A percentile compares a stretch with the other conserved stretches of the same genome.
Evolutionary conservation across 116 monocot species (phyloP).

Genomic region (Cymodocea nodosa): DNA sequence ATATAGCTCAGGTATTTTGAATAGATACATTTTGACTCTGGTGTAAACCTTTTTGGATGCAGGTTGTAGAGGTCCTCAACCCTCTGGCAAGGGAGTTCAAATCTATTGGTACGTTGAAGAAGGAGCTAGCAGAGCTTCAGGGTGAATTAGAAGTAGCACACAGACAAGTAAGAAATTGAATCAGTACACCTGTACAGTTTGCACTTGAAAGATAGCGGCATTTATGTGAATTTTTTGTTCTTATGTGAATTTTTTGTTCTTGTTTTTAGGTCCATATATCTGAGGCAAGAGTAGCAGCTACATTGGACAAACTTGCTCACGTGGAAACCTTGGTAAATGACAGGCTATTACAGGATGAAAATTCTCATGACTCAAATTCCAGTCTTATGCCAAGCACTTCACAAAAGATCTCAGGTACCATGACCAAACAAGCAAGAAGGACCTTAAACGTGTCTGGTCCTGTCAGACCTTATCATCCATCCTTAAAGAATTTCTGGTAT

Average conservation of each 20-base stretch:
- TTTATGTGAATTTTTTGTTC: background rate
- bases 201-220: background rate
- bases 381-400: conserved; percentile 51
- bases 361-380: conserved; percentile 29
- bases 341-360: conserved; percentile 41
- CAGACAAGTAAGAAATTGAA: conserved; percentile 37
- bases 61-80: conserved; percentile 97
- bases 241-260: background rate
- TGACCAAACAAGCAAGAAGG: conserved; percentile 23
- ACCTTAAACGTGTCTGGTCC: conserved; percentile 78
- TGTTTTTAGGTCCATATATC: conserved; percentile 69
- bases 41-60: conserved; percentile 3
- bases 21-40: no score
- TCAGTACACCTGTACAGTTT: background rate
- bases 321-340: conserved; percentile 73
- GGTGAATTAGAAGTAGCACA: conserved; percentile 67
- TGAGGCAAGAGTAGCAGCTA: conserved; percentile 63
- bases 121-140: conserved; percentile 80
- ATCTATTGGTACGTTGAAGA: conserved; percentile 82
- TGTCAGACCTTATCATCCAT: conserved; percentile 65
- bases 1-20: no score
- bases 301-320: conserved; percentile 70
- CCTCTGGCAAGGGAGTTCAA: conserved; percentile 88
- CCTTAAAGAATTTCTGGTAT: conserved; percentile 94
- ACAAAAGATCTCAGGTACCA: conserved; percentile 8